Evolutionary conservation across 345 rosid species (phyloP), one percentile per base, ranked within the genome.

Genomic region (Ailanthus altissimus): DNA sequence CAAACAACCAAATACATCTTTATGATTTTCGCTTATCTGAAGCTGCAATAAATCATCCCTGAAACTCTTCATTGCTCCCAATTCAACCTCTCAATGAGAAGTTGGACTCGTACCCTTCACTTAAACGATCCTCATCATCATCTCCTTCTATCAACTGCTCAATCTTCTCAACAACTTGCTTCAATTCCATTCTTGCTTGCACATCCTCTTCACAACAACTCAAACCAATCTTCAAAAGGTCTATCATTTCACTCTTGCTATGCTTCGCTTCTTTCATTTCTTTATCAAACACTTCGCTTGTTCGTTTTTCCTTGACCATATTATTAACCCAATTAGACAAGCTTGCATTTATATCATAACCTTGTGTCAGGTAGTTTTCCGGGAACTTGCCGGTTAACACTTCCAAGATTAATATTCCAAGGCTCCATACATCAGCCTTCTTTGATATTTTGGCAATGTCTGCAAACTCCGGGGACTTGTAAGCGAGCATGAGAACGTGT

Each of bases 381-480:
- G 97, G 97, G 47, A 87, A 88, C 78, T 74, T 89, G 0, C 97
- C 94, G 0, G 93, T 89, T 23, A 92, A 25, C 38, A 88, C 68
- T 83, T 92, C 97, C 73, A 92, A 62, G 46, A 92, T 88, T 50
- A 92, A 60, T 6, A 92, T 89, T 13, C 94, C 97, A 0, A 92
- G 81, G 81, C 91, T 77, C 92, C 92, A 92, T 16, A 92, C 86
- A 21, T 92, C 94, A 0, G 94, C 83, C 77, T 88, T 92, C 74
- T 77, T 85, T 1, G 86, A 84, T 69, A 89, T 77, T 25, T 73
- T 84, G 15, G 91, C 86, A 5, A 46, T 73, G 23, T 36, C 77
- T 3, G 87, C 78, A 11, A 89, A 89, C 80, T 92, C 94, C 0
- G 94, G 97, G 0, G 97, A 88, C 75, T 92, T 92, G 81, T 92